These are phyloP conservation scores for Agrocybe praecox DNA, from an alignment of 768 basidiomycete species.

Conservation along the genomic window DNA sequence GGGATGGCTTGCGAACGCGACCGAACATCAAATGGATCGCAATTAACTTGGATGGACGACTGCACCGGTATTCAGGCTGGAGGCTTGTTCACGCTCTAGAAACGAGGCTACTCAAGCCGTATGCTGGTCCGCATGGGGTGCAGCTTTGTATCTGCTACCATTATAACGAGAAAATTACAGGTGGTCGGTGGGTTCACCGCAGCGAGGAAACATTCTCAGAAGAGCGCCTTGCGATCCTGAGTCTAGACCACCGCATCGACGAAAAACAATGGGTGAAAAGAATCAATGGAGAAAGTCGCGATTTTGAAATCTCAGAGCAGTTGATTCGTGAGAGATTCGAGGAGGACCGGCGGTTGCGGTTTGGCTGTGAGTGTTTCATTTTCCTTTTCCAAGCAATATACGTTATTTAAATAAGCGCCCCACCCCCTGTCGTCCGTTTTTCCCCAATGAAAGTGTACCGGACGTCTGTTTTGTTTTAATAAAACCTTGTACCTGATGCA, in stretches of 20 bases:
- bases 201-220: conserved; percentile 11
- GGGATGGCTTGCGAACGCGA: conserved; percentile 5
- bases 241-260: conserved; percentile 6
- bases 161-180: not conserved
- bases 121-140: not conserved
- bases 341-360: conserved; percentile 2
- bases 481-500: not conserved
- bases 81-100: conserved; percentile 1
- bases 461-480: conserved; percentile 6
- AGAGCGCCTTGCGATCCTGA: conserved; percentile 9
- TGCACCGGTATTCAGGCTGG: conserved; percentile 2
- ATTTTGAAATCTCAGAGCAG: conserved; percentile 13
- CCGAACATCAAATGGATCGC: conserved; percentile 11
- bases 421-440: not conserved
- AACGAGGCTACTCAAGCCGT: conserved; percentile 2
- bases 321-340: conserved; percentile 8
- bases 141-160: conserved; percentile 11
- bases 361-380: not conserved
- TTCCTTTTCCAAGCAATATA: conserved; percentile 2
- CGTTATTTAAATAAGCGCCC: conserved; percentile 6
- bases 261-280: conserved; percentile 7
- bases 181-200: conserved; percentile 14
- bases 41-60: conserved; percentile 4
- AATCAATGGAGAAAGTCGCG: conserved; percentile 8
- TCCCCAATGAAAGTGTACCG: not conserved